Evolutionary conservation across 192 early-diverging fungal species (phyloP).

Genomic region (Gigaspora rosea): DNA sequence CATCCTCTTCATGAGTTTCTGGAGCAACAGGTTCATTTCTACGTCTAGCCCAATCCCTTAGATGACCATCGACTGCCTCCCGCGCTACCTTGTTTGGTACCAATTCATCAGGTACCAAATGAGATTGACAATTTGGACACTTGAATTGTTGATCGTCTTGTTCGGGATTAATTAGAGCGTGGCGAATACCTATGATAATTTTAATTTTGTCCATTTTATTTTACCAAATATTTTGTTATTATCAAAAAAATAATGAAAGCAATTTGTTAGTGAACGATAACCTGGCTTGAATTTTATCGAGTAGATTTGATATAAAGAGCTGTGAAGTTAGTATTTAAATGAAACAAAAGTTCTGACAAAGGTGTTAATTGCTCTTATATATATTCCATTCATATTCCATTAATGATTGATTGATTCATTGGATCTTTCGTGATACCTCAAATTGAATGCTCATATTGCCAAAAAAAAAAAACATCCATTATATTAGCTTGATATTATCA

Average conservation of each 20-base stretch:
- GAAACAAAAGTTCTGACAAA: too few relatives aligned
- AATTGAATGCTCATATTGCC: too few relatives aligned
- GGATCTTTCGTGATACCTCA: too few relatives aligned
- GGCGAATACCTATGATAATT: conserved; percentile 42
- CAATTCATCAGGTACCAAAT: conserved; percentile 59
- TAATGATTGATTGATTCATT: too few relatives aligned
- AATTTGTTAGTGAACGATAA: conserved; percentile 18
- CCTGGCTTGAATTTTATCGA: background rate
- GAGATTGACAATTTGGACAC: conserved; percentile 57
- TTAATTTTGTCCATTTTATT: background rate
- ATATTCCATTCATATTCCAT: too few relatives aligned
- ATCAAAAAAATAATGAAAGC: background rate
- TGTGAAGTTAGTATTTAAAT: background rate
- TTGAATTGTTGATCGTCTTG: conserved; percentile 54
- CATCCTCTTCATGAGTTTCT: conserved; percentile 19
- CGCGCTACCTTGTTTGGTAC: conserved; percentile 52
- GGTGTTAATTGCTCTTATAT: too few relatives aligned
- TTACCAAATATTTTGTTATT: too few relatives aligned
- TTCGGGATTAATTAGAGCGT: conserved; percentile 41
- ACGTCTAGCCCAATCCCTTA: conserved; percentile 47
- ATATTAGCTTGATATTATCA: too few relatives aligned
- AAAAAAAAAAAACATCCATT: too few relatives aligned
- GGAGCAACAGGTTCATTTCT: conserved; percentile 23
- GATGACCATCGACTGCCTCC: conserved; percentile 53
- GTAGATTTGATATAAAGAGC: background rate